Conservation (phyloP, 257 asterid genomes). For the Nicotiana otophora region DNA sequence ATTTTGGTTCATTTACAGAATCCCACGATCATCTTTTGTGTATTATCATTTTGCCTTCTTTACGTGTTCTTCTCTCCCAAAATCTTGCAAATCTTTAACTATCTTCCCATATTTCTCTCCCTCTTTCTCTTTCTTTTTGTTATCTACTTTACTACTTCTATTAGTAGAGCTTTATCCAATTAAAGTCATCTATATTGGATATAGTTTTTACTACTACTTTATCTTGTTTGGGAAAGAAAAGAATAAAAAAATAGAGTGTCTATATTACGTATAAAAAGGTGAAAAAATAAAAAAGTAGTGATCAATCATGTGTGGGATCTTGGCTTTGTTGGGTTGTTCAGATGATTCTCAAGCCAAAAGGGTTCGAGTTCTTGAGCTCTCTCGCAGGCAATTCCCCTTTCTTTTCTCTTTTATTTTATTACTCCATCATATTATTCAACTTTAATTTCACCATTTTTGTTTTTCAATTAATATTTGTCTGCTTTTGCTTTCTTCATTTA, state of each 20-base stretch:
- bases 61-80: background rate
- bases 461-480: no score
- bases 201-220: no score
- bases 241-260: no score
- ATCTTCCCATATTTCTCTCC: background rate
- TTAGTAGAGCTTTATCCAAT: no score
- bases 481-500: no score
- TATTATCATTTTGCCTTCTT: background rate
- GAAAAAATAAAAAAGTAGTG: no score
- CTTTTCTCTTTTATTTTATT: background rate
- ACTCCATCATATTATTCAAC: no score
- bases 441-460: no score
- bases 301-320: slow-evolving; percentile 76
- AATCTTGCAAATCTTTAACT: background rate
- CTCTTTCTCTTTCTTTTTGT: no score
- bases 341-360: slow-evolving; percentile 90
- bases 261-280: background rate
- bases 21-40: background rate
- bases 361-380: slow-evolving; percentile 96
- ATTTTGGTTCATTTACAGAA: background rate
- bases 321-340: slow-evolving; percentile 87
- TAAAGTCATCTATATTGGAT: no score
- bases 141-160: no score
- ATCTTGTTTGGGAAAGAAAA: background rate
- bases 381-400: slow-evolving; percentile 58